phyloP scores from a whole-genome alignment of 306 rosid genomes.

The Cyamopsis tetragonoloba region DNA sequence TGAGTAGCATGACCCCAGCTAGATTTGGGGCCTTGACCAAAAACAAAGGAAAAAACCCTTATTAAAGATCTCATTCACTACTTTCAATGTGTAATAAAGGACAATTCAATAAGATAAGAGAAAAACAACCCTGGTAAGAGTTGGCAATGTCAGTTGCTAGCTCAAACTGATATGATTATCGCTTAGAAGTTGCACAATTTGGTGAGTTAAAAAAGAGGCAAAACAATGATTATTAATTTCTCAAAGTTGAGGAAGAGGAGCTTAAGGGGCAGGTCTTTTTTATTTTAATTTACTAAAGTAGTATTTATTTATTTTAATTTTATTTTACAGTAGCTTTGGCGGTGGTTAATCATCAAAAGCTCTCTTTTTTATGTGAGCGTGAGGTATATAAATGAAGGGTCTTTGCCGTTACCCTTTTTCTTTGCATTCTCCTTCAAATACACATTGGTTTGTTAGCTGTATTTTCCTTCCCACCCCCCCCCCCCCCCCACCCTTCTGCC shows the following conservation, averaged over 20 bases:
- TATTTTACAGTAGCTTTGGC: constrained; percentile 57
- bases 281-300: no score
- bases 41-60: constrained; percentile 23
- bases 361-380: constrained; percentile 77
- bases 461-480: background rate
- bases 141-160: constrained; percentile 79
- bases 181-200: constrained; percentile 32
- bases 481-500: background rate
- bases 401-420: constrained; percentile 25
- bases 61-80: constrained; percentile 49
- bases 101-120: constrained; percentile 51
- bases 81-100: constrained; percentile 53
- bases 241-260: constrained; percentile 24
- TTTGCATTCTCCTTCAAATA: constrained; percentile 13
- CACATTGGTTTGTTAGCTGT: constrained; percentile 24
- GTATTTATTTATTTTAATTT: constrained; percentile 11
- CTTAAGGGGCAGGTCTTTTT: constrained; percentile 28
- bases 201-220: background rate
- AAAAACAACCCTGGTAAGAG: constrained; percentile 39
- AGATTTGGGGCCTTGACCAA: constrained; percentile 66
- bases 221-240: constrained; percentile 31
- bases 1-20: constrained; percentile 38
- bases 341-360: constrained; percentile 98
- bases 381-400: constrained; percentile 69
- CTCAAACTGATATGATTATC: constrained; percentile 56